Percentiles rank a stretch among this genome's conserved stretches.
Conservation (phyloP, 2,329 filamentous ascomycete species). For the Penicillium polonicum region DNA sequence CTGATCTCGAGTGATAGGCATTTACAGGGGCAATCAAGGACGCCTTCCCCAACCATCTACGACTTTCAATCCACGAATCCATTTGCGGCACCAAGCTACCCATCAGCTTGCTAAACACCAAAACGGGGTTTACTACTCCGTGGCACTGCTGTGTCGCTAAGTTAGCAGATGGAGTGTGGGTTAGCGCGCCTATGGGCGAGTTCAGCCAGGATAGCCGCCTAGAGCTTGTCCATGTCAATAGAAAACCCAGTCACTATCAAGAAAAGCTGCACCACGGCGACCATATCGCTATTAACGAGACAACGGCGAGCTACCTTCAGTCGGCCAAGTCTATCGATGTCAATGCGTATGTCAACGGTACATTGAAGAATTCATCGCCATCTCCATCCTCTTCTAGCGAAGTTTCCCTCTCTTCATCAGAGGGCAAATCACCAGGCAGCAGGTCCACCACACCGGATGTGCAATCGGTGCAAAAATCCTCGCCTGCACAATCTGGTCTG, state of each 20-base stretch:
- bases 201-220: background rate
- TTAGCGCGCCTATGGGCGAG: background rate
- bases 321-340: background rate
- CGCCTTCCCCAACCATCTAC: background rate
- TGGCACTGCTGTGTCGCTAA: background rate
- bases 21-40: background rate
- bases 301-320: background rate
- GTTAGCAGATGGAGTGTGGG: background rate
- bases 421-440: background rate
- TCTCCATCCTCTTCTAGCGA: background rate
- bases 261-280: background rate
- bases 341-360: background rate
- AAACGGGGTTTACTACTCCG: background rate
- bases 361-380: background rate
- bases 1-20: background rate
- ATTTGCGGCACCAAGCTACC: background rate
- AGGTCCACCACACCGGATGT: background rate
- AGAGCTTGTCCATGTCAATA: background rate
- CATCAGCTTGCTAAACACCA: background rate
- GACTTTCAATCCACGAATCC: background rate
- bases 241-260: background rate
- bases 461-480: background rate
- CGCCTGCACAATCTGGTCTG: background rate
- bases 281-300: background rate
- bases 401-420: background rate